A percentile compares a stretch with the other conserved stretches of the same genome.
These are phyloP conservation scores for Russula dissimulans DNA, from an alignment of 768 basidiomycete genomes.

Conservation along the genomic window DNA sequence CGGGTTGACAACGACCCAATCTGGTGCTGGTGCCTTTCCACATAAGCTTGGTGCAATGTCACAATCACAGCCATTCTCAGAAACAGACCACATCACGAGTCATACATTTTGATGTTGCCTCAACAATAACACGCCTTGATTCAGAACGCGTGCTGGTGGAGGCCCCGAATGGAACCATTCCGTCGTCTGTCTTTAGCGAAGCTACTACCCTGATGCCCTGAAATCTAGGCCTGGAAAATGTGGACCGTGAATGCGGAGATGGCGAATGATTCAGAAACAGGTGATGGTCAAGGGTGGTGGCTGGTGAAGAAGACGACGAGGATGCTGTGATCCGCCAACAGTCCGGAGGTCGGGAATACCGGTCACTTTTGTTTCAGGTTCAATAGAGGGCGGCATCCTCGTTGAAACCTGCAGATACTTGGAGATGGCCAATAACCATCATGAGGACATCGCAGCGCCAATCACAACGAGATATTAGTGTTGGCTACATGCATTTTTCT, in stretches of 20 bases:
- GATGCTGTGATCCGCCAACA: conserved; percentile 77
- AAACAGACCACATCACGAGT: conserved; percentile 28
- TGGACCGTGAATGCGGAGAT: conserved; percentile 54
- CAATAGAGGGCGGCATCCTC: conserved; percentile 9
- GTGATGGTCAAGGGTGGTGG: conserved; percentile 50
- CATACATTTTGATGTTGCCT: conserved; percentile 53
- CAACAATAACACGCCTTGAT: conserved; percentile 54
- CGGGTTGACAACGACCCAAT: not conserved
- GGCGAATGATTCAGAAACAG: conserved; percentile 48
- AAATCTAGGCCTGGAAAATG: not conserved
- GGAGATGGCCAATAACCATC: conserved; percentile 2
- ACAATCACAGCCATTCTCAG: conserved; percentile 8
- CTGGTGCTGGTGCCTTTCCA: not conserved
- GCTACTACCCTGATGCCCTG: conserved; percentile 47
- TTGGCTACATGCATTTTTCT: conserved; percentile 2
- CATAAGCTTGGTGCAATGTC: conserved; percentile 2
- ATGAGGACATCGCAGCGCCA: conserved; percentile 1
- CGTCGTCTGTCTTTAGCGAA: conserved; percentile 40
- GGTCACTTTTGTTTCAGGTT: not conserved
- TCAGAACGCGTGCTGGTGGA: conserved; percentile 43
- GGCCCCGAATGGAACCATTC: conserved; percentile 30
- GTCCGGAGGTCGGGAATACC: conserved; percentile 52
- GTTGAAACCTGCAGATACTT: conserved; percentile 14
- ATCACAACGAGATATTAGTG: conserved; percentile 6
- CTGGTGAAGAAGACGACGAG: conserved; percentile 75